A percentile compares a stretch with the other conserved stretches of the same genome.
phyloP scores from a whole-genome alignment of 2,329 filamentous ascomycete species.

The Teratosphaeria viscida region DNA sequence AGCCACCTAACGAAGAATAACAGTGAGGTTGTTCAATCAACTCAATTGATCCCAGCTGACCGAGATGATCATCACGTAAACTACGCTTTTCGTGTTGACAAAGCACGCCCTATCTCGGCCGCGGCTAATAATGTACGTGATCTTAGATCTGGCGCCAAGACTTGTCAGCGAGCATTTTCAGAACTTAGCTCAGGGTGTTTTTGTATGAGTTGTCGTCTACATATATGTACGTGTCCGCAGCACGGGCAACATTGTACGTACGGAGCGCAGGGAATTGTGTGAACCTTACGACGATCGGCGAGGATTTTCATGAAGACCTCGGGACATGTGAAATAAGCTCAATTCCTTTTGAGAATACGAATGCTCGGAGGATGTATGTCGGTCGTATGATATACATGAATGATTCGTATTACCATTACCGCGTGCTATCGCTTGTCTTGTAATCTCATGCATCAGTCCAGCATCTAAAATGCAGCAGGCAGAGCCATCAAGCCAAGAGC shows the following conservation, averaged over 20 bases:
- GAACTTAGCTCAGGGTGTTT: no score
- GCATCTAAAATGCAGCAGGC: neutral
- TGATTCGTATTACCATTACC: neutral
- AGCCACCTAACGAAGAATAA: neutral
- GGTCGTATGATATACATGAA: neutral
- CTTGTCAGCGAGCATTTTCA: neutral
- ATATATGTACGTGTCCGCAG: no score
- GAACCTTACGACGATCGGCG: no score
- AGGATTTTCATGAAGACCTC: no score
- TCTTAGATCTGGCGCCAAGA: neutral
- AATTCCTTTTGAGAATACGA: neutral
- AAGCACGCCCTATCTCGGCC: neutral
- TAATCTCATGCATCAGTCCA: neutral
- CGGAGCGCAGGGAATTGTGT: no score
- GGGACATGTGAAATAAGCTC: no score
- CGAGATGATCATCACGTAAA: neutral
- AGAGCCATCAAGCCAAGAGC: neutral
- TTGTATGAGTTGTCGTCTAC: no score
- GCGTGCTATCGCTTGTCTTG: neutral
- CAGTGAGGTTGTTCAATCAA: no score
- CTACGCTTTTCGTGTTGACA: neutral
- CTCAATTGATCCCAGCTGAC: no score
- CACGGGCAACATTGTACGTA: no score
- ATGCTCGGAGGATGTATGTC: neutral
- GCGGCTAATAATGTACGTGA: neutral